Base-by-base conservation (phyloP, 805 yeast species). In the Candida pseudofarinosa region DNA sequence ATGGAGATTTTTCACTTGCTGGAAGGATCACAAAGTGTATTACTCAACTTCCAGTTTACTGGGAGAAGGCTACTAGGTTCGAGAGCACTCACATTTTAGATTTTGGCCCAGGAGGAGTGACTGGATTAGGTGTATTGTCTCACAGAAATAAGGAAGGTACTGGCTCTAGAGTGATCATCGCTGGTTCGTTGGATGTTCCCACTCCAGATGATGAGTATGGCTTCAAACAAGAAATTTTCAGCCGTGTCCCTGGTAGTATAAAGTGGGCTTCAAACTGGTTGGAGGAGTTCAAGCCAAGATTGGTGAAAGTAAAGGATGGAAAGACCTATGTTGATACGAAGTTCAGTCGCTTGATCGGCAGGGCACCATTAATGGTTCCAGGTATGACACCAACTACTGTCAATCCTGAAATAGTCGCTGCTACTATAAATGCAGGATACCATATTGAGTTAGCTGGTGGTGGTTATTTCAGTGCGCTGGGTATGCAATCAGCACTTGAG, bases 311-410 rank as follows among this genome's bases (percentile, higher is more conserved):
- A 49, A 59, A 66, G 15, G 71, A 74, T 41, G 90, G 88, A 54
- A 83, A 87, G 63, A 73, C 84, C 38, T 88, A 71, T 59, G 97
- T 93, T 45, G 95, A 90, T 66, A 93, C 99, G 55, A 90, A 89
- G 70, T 89, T 91, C 70, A 87, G 96, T 40, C 78, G 90, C 63
- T 77, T 93, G 55, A 71, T 93, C 50, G 96, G 97, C 49, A 86
- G 89, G 68, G 90, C 99, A 49, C 99, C 99, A 47, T 72, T 93
- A 54, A 84, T 95, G 84, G 93, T 93, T 54, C 96, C 99, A 32
- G 99, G 99, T 73, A 93, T 93, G 99, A 93, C 99, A 33, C 99
- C 99, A 62, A 81, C 96, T 35, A 93, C 99, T 26, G 97, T 90
- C 44, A 84, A 87, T 53, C 93, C 98, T 37, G 90, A 87, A 49